Conservation (phyloP, 1,139 yeast genomes). For the Saccharomyces hybrid region DNA sequence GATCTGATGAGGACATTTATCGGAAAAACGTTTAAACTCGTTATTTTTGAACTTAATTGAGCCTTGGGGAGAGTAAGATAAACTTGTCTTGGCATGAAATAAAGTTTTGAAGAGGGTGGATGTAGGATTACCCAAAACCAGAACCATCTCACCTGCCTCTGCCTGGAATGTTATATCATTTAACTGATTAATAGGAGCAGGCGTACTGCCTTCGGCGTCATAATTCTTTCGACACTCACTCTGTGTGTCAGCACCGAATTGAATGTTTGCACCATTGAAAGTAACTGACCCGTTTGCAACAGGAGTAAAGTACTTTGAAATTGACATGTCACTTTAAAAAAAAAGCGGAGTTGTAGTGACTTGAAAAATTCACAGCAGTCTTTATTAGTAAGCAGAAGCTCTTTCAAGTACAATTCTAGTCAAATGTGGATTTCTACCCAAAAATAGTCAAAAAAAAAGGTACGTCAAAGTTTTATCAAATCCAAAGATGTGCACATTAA, state of each 20-base stretch:
- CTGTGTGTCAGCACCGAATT: conserved; percentile 6
- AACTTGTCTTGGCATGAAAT: conserved; percentile 19
- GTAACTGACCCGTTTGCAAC: conserved; percentile 22
- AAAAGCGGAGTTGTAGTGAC: background rate
- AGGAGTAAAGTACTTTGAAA: conserved; percentile 22
- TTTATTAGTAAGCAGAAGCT: background rate
- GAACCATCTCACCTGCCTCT: conserved; percentile 28
- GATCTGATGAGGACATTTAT: conserved; percentile 32
- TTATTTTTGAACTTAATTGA: conserved; percentile 20
- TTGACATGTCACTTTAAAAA: conserved; percentile 13
- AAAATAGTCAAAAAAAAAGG: background rate
- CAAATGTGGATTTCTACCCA: background rate
- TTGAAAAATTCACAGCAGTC: background rate
- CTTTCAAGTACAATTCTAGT: background rate
- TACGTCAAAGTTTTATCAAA: background rate
- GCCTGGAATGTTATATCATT: conserved; percentile 23
- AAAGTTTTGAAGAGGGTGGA: conserved; percentile 19
- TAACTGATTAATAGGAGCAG: conserved; percentile 1
- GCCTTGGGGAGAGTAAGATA: conserved; percentile 32
- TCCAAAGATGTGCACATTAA: background rate
- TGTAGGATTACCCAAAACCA: conserved; percentile 23
- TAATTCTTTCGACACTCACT: conserved; percentile 3
- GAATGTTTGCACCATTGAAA: conserved; percentile 19
- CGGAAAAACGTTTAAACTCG: conserved; percentile 21
- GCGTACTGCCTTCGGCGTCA: background rate